phyloP scores from a whole-genome alignment of 306 rosid species.

The Mucuna pruriens region DNA sequence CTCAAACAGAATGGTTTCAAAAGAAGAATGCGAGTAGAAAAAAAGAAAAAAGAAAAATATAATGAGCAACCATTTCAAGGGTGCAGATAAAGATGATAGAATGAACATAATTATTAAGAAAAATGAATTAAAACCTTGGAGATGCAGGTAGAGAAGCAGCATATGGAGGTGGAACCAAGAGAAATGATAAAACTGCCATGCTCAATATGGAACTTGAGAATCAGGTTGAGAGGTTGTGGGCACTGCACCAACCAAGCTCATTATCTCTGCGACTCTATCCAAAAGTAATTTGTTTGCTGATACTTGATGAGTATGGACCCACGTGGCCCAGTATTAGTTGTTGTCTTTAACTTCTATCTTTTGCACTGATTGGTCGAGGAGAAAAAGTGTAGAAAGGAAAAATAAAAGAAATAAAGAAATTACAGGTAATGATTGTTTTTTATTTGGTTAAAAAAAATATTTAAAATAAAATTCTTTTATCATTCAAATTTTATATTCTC shows the following conservation, averaged over 20 bases:
- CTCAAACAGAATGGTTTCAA: too few relatives aligned
- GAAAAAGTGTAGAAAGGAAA: not conserved
- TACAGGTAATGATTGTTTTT: not conserved
- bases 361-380: not conserved
- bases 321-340: not conserved
- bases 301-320: slow-evolving; percentile 17
- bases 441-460: not conserved
- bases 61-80: not conserved
- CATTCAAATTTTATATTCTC: too few relatives aligned
- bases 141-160: slow-evolving; percentile 21
- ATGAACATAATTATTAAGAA: not conserved
- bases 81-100: not conserved
- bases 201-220: not conserved
- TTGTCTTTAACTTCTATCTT: not conserved
- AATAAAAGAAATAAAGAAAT: not conserved
- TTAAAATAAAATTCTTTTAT: too few relatives aligned
- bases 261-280: slow-evolving; percentile 18
- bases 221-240: not conserved
- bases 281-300: not conserved
- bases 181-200: slow-evolving; percentile 40
- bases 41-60: too few relatives aligned
- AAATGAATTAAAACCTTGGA: slow-evolving; percentile 26
- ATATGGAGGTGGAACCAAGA: slow-evolving; percentile 27
- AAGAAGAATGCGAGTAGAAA: too few relatives aligned
- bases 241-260: slow-evolving; percentile 11